phyloP scores from a whole-genome alignment of 1,284 basidiomycete genomes.

The Rhodotorula sp. region DNA sequence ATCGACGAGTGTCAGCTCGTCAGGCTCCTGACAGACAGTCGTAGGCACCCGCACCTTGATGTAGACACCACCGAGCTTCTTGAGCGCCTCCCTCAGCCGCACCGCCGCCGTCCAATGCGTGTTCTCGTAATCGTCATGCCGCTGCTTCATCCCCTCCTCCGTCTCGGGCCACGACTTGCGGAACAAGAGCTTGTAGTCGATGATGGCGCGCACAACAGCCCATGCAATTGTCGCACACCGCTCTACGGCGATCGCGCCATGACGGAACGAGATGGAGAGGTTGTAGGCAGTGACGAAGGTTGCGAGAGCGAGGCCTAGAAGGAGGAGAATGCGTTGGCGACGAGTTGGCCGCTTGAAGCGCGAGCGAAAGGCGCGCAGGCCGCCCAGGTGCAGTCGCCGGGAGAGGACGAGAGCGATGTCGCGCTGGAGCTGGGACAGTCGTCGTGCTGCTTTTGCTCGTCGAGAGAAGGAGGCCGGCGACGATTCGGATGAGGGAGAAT shows the following conservation, averaged over 20 bases:
- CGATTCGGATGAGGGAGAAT: background rate
- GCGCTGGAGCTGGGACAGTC: constrained; percentile 13
- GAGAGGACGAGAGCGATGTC: constrained; percentile 9
- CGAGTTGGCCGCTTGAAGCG: background rate
- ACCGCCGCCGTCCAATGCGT: constrained; percentile 65
- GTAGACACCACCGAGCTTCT: constrained; percentile 89
- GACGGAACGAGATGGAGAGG: constrained; percentile 50
- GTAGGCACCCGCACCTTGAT: constrained; percentile 71
- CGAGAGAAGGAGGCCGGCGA: constrained; percentile 12
- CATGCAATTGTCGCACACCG: constrained; percentile 59
- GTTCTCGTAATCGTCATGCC: constrained; percentile 60
- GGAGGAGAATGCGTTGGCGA: background rate
- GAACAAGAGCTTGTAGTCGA: constrained; percentile 84
- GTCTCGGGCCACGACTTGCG: constrained; percentile 49
- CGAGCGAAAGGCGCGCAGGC: background rate
- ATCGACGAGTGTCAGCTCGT: background rate
- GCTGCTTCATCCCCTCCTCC: constrained; percentile 23
- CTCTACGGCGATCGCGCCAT: constrained; percentile 53
- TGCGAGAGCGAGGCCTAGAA: constrained; percentile 6
- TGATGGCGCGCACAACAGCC: constrained; percentile 56
- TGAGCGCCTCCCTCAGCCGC: constrained; percentile 71
- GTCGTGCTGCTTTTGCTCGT: background rate
- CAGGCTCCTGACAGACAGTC: too few relatives aligned
- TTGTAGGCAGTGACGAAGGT: constrained; percentile 45
- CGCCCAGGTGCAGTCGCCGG: background rate